A percentile compares a stretch with the other conserved stretches of the same genome.
Evolutionary conservation across 371 early-diverging fungal species (phyloP).

Genomic region (Mortierella sp.): DNA sequence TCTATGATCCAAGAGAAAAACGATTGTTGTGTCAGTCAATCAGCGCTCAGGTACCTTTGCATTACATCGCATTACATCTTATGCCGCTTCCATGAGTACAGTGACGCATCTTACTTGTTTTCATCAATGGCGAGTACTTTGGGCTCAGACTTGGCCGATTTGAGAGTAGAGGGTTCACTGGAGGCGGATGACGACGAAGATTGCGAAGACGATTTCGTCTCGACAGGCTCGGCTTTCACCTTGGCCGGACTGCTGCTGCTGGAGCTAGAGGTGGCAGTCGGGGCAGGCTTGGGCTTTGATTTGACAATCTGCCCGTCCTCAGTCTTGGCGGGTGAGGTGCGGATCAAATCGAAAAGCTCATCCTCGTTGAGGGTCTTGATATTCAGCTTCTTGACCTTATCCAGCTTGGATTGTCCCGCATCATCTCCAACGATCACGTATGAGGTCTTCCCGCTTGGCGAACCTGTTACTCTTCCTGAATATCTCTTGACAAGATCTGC

Average conservation of each 20-base stretch:
- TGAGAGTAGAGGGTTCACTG: constrained; percentile 5
- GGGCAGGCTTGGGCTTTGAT: constrained; percentile 31
- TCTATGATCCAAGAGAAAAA: constrained; percentile 1
- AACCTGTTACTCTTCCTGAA: constrained; percentile 90
- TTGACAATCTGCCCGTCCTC: constrained; percentile 35
- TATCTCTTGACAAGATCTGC: constrained; percentile 90
- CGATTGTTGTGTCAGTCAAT: not conserved
- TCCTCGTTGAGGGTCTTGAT: constrained; percentile 92
- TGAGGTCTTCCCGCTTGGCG: constrained; percentile 91
- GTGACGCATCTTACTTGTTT: not conserved
- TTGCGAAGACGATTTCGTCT: constrained; percentile 14
- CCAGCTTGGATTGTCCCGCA: constrained; percentile 93
- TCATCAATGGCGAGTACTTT: not conserved
- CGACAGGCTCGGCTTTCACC: constrained; percentile 28
- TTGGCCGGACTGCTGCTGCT: constrained; percentile 14
- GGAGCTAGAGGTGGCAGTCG: constrained; percentile 23
- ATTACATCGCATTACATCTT: no score
- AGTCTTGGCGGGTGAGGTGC: constrained; percentile 61
- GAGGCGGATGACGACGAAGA: constrained; percentile 18
- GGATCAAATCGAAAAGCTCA: constrained; percentile 86
- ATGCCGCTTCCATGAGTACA: not conserved
- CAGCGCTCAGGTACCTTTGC: not conserved
- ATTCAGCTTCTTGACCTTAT: constrained; percentile 84
- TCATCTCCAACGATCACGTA: constrained; percentile 94
- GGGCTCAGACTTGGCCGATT: constrained; percentile 3